These are phyloP conservation scores for Pseudocercospora fijiensis DNA, from an alignment of 2,329 filamentous ascomycete genomes.

Conservation along the genomic window DNA sequence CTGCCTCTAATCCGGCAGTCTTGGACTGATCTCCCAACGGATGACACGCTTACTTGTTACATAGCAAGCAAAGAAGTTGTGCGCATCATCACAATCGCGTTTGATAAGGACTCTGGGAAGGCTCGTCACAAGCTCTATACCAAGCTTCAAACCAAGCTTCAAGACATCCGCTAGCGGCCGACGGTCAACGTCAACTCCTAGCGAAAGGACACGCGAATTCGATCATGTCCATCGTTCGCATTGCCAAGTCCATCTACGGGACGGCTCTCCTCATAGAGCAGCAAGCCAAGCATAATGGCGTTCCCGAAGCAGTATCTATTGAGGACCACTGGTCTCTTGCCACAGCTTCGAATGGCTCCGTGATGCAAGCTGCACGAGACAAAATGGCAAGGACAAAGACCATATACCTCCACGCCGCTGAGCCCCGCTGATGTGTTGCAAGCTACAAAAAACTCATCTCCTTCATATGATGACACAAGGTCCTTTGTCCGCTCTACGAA, in stretches of 20 bases:
- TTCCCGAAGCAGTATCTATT: not conserved
- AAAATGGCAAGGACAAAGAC: not conserved
- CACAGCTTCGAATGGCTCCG: not conserved
- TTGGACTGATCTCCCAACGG: not conserved
- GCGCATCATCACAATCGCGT: no score
- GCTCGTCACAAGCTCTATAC: not conserved
- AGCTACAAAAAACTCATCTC: not conserved
- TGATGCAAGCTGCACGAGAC: not conserved
- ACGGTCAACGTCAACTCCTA: not conserved
- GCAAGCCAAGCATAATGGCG: not conserved
- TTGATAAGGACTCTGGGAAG: not conserved
- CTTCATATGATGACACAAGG: not conserved
- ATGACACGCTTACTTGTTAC: not conserved
- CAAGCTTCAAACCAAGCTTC: not conserved
- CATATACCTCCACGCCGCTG: not conserved
- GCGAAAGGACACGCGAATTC: not conserved
- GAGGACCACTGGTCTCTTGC: constrained; percentile 3
- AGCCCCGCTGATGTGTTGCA: not conserved
- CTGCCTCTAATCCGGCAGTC: not conserved
- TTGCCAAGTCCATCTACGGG: not conserved
- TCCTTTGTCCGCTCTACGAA: not conserved
- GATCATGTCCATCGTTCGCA: not conserved
- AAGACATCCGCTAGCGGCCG: not conserved
- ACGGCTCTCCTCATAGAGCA: not conserved
- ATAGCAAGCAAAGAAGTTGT: not conserved